Evolutionary conservation across 2,329 filamentous ascomycete genomes (phyloP).

Genomic region (Fusarium annulatum): DNA sequence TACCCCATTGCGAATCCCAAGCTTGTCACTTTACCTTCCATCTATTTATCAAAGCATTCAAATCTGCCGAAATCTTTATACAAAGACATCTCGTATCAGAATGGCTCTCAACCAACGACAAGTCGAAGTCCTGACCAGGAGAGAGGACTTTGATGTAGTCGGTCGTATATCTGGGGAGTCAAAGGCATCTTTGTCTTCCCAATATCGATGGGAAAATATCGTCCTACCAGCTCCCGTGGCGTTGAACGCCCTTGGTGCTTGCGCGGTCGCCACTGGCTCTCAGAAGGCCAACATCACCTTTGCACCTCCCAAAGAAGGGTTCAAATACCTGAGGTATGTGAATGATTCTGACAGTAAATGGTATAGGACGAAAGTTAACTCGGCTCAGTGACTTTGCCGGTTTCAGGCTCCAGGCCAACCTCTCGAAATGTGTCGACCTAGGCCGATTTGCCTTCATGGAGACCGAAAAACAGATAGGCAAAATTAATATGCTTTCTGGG

Average conservation of each 20-base stretch:
- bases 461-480: background rate
- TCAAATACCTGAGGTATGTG: background rate
- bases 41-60: background rate
- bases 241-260: background rate
- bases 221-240: background rate
- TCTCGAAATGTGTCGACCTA: background rate
- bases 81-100: background rate
- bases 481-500: background rate
- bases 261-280: background rate
- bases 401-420: background rate
- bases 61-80: background rate
- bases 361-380: background rate
- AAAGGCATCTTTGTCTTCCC: background rate
- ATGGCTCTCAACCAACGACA: background rate
- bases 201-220: background rate
- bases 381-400: background rate
- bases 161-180: background rate
- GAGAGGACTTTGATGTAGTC: background rate
- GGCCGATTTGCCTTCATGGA: background rate
- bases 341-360: background rate
- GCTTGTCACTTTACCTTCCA: background rate
- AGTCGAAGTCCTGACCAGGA: background rate
- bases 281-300: background rate
- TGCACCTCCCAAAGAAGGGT: background rate
- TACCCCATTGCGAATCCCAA: background rate